These are phyloP conservation scores for Omphalotus guepiniiformis DNA, from an alignment of 768 basidiomycete genomes.

Conservation along the genomic window DNA sequence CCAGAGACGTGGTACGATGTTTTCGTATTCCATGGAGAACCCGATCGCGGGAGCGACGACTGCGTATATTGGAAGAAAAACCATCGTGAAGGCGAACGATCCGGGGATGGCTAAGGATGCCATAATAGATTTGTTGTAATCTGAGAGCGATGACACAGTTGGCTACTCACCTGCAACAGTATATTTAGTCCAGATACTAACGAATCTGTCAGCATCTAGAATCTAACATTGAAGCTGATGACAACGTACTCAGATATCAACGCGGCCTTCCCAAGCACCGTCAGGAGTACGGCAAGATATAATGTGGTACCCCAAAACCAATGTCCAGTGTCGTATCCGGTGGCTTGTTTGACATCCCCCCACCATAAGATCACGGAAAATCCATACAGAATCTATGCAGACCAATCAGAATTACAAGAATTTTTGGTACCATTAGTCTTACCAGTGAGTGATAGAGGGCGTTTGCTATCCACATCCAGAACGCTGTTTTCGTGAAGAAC, in stretches of 20 bases:
- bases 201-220: background rate
- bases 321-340: constrained; percentile 85
- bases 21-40: constrained; percentile 87
- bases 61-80: constrained; percentile 89
- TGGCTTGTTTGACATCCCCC: constrained; percentile 80
- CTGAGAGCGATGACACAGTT: background rate
- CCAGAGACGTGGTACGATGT: constrained; percentile 90
- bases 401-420: constrained; percentile 6
- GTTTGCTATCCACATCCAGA: constrained; percentile 90
- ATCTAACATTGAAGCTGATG: background rate
- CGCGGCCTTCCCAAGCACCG: constrained; percentile 96
- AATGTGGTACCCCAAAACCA: constrained; percentile 99
- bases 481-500: constrained; percentile 87
- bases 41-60: constrained; percentile 79
- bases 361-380: constrained; percentile 91
- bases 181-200: constrained; percentile 98
- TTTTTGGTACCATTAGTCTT: constrained; percentile 21
- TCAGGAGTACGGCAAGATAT: constrained; percentile 90
- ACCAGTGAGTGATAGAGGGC: constrained; percentile 89
- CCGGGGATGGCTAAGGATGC: constrained; percentile 79
- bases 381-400: constrained; percentile 69
- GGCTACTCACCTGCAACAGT: constrained; percentile 79
- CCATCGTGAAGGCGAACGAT: constrained; percentile 95
- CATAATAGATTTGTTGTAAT: constrained; percentile 9
- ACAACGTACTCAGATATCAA: constrained; percentile 91